Evolutionary conservation across 2,329 filamentous ascomycete genomes (phyloP).

Genomic region (Aureobasidium zeae): DNA sequence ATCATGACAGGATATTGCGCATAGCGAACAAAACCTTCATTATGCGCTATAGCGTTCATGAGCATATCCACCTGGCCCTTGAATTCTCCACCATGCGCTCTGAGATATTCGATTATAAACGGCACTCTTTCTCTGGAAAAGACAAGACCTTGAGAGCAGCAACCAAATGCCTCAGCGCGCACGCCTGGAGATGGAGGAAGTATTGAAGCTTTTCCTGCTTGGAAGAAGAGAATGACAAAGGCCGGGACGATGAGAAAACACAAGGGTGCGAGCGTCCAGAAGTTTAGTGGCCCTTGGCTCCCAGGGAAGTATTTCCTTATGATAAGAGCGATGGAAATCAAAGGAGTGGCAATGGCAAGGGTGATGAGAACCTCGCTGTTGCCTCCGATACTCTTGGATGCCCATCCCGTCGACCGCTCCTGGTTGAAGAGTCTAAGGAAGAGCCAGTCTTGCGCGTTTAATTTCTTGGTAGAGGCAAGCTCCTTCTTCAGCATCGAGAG

Average conservation of each 20-base stretch:
- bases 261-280: not conserved
- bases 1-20: not conserved
- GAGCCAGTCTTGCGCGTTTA: slow-evolving; percentile 21
- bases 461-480: not conserved
- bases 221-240: slow-evolving; percentile 18
- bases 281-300: not conserved
- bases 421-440: slow-evolving; percentile 31
- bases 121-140: slow-evolving; percentile 20
- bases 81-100: too few relatives aligned
- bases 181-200: slow-evolving; percentile 16
- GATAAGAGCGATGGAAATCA: not conserved
- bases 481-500: not conserved
- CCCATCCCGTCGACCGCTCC: slow-evolving; percentile 26
- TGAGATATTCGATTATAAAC: not conserved
- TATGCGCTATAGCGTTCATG: not conserved
- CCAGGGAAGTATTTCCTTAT: not conserved
- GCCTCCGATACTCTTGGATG: slow-evolving; percentile 6
- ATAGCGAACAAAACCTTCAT: not conserved
- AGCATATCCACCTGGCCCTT: not conserved
- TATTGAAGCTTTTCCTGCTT: slow-evolving; percentile 18
- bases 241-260: slow-evolving; percentile 17
- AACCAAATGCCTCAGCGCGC: slow-evolving; percentile 23
- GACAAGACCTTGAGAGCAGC: slow-evolving; percentile 29
- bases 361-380: not conserved
- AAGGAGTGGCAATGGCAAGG: not conserved